Evolutionary conservation across 1,284 basidiomycete genomes (phyloP), one percentile per base, ranked within the genome.

Genomic region (Ustilago bromivora): DNA sequence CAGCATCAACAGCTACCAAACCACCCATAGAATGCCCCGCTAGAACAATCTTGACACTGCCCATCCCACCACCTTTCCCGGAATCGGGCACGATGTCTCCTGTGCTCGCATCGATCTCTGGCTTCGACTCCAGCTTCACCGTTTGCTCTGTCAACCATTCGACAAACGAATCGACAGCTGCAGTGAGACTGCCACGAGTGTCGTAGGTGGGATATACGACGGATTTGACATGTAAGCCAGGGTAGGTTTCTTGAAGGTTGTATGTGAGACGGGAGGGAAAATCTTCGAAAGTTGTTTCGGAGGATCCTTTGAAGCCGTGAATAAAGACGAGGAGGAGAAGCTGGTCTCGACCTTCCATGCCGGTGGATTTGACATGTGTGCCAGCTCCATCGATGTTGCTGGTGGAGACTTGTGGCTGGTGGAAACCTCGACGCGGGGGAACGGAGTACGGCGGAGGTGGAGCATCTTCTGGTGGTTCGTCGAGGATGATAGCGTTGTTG

Each of bases 171-270:
- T 79, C 75, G 5, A 83, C 74, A 10, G 84, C 81, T 23, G 66
- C 58, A 11, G 74, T 60, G 10, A 84, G 68, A 40, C 77, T 78
- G 47, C 82, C 82, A 19, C 89, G 79, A 66, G 93, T 94, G 88
- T 97, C 93, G 82, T 97, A 98, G 3, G 91, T 92, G 34, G 95
- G 95, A 84, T 97, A 98, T 7, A 95, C 89, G 13, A 92, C 87
- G 59, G 91, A 92, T 84, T 95, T 91, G 9, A 94, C 91, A 19
- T 85, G 83, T 2, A 91, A 86, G 62, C 89, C 81, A 0, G 87
- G 84, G 49, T 88, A 86, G 0, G 88, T 89, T 40, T 87, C 85
- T 52, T 85, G 80, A 5, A 97, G 88, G 43, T 96, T 88, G 82
- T 96, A 93, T 56, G 90, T 89, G 31, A 98, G 88, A 54, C 94